Base-by-base conservation (phyloP, 495 filamentous ascomycete species). In the Geoglossum glabrum region DNA sequence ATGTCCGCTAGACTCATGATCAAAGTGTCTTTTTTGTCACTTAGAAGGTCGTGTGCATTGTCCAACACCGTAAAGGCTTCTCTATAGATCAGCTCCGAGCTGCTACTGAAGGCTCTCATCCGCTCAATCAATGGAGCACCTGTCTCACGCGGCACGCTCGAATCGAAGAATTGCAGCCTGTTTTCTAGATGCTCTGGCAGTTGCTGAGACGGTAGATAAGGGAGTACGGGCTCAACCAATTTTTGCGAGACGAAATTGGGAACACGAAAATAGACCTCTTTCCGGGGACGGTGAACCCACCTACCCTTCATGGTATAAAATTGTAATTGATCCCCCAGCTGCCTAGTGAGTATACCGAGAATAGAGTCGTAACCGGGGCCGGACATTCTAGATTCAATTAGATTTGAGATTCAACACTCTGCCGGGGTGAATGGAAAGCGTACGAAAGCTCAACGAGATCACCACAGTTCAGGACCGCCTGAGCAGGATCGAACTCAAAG, bases 261-360 rank as follows among this genome's bases (percentile, higher is more conserved):
- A 54, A 90, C 71, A 5, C 79, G 74, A 65, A 82, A 90, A 51
- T 77, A 72, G 7, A 81, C 62, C 49, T 69, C 63, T 45, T 69
- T 62, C 6, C 67, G 60, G 1, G 60, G 62, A 51, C 72, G 71
- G 36, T 82, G 72, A n/a, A 83, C 71, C 86, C 86, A 93, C 61
- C 80, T 79, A 25, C 88, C 88, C 30, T 76, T 72, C 50, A 74
- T 73, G 0, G 81, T 82, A 65, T 89, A 89, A 64, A 84, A 89
- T 57, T 93, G 86, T 51, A 72, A 69, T 56, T 79, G 74, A 55
- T 70, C 72, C 47, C 79, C 75, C 54, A 85, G 64, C 15, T 77
- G 75, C 23, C 79, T 79, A 13, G 90, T 71, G 64, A 82, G 89
- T 28, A 93, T 74, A 28, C 80, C 84, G n/a, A 85, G 70, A 4